These are phyloP conservation scores for Fusarium sp. DNA, from an alignment of 2,329 filamentous ascomycete species.

Conservation along the genomic window DNA sequence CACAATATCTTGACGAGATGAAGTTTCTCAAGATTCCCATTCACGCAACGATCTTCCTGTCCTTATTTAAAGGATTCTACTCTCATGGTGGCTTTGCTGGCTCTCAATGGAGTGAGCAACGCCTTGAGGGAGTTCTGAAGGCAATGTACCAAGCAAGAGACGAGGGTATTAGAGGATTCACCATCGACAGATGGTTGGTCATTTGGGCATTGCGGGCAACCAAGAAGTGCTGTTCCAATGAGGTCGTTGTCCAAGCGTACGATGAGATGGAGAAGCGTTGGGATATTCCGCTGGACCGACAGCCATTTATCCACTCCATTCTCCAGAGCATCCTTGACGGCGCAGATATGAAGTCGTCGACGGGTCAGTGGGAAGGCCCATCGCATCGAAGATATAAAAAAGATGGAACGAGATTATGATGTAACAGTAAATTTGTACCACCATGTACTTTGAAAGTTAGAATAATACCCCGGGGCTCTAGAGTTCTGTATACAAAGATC, in stretches of 20 bases:
- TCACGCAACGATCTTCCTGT: constrained; percentile 82
- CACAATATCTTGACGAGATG: constrained; percentile 85
- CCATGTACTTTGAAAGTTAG: constrained; percentile 40
- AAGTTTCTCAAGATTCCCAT: constrained; percentile 74
- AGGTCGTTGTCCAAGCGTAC: constrained; percentile 68
- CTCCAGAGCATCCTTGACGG: constrained; percentile 58
- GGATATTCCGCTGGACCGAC: constrained; percentile 57
- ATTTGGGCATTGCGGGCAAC: constrained; percentile 74
- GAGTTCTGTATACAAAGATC: constrained; percentile 30
- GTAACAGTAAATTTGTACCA: constrained; percentile 45
- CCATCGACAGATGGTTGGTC: constrained; percentile 71
- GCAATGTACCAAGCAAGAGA: constrained; percentile 72
- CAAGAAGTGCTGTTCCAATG: constrained; percentile 66
- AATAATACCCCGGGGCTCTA: constrained; percentile 43
- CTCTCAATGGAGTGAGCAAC: constrained; percentile 78
- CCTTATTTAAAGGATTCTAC: constrained; percentile 86
- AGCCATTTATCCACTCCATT: constrained; percentile 62
- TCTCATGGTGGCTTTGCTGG: constrained; percentile 74
- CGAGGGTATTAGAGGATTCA: constrained; percentile 59
- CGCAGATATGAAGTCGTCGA: constrained; percentile 50
- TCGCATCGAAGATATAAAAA: constrained; percentile 45
- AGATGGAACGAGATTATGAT: constrained; percentile 51
- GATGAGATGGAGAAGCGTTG: constrained; percentile 63
- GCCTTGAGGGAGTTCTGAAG: constrained; percentile 76
- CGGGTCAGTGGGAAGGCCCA: constrained; percentile 44